Conservation (phyloP, 768 basidiomycete genomes). For the Glaciozyma antarctica region DNA sequence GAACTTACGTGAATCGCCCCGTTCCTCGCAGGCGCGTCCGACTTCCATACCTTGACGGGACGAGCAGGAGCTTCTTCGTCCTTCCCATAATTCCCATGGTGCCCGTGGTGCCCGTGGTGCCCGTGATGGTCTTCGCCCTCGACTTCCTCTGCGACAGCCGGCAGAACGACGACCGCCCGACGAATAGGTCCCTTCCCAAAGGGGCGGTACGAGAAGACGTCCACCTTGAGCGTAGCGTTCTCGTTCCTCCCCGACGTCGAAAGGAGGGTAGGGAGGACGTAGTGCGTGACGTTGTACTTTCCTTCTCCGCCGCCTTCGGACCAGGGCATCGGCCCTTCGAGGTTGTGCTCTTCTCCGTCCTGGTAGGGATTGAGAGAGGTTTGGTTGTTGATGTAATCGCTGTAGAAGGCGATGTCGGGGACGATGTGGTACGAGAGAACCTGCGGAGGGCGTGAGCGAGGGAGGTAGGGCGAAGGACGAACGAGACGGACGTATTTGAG, state of each 20-base stretch:
- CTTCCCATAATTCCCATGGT: slow-evolving; percentile 5
- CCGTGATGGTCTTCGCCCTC: background rate
- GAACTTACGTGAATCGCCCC: slow-evolving; percentile 41
- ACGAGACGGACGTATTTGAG: slow-evolving; percentile 24
- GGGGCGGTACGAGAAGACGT: slow-evolving; percentile 25
- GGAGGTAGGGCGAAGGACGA: too few species aligned
- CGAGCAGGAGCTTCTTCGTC: slow-evolving; percentile 33
- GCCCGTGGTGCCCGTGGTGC: slow-evolving; percentile 7
- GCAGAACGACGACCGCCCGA: slow-evolving; percentile 25
- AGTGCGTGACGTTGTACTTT: slow-evolving; percentile 30
- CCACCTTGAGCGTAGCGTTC: slow-evolving; percentile 30
- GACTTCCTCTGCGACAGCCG: background rate
- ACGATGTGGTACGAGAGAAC: slow-evolving; percentile 41
- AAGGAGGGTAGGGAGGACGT: slow-evolving; percentile 33
- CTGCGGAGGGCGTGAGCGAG: slow-evolving; percentile 16
- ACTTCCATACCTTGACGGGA: slow-evolving; percentile 38
- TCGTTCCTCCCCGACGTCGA: slow-evolving; percentile 7
- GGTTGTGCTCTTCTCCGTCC: background rate
- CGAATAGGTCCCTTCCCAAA: slow-evolving; percentile 29
- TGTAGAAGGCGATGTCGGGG: slow-evolving; percentile 39
- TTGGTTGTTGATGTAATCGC: slow-evolving; percentile 38
- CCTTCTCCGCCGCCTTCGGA: slow-evolving; percentile 8
- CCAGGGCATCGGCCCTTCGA: slow-evolving; percentile 8
- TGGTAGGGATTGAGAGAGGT: background rate
- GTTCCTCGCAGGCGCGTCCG: slow-evolving; percentile 40